Evolutionary conservation across 257 asterid genomes (phyloP).

Genomic region (Paraleonurus japonicus): DNA sequence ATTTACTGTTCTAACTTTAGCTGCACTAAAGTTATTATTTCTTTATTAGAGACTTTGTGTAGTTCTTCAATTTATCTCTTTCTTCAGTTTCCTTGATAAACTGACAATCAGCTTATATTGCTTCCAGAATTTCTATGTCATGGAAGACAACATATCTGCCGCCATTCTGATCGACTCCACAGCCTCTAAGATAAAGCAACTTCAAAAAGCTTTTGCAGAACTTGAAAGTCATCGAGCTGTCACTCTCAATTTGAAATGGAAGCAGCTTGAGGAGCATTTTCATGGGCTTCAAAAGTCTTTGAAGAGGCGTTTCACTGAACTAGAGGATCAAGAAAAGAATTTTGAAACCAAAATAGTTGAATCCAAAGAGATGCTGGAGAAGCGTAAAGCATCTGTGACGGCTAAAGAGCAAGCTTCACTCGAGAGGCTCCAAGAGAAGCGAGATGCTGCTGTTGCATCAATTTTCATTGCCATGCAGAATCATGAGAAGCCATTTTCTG

Average conservation of each 20-base stretch:
- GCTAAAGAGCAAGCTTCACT: constrained; percentile 73
- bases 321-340: constrained; percentile 82
- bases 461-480: constrained; percentile 54
- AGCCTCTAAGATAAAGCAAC: constrained; percentile 68
- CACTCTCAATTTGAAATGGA: constrained; percentile 78
- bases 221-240: constrained; percentile 81
- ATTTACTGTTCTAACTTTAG: background rate
- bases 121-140: constrained; percentile 38
- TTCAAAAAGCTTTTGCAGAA: constrained; percentile 86
- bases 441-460: constrained; percentile 78
- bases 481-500: constrained; percentile 39
- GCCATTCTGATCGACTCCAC: constrained; percentile 62
- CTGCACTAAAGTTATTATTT: background rate
- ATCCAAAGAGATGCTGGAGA: constrained; percentile 55
- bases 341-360: constrained; percentile 59
- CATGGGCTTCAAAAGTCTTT: constrained; percentile 80
- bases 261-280: constrained; percentile 88
- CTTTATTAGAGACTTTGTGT: background rate
- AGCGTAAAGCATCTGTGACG: constrained; percentile 58
- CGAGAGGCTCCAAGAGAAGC: constrained; percentile 72
- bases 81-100: background rate
- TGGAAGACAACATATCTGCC: constrained; percentile 61
- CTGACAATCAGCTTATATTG: constrained; percentile 17
- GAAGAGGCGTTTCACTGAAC: constrained; percentile 81
- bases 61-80: constrained; percentile 3